Conservation (phyloP, 2,329 filamentous ascomycete genomes). For the Talaromyces sp. region DNA sequence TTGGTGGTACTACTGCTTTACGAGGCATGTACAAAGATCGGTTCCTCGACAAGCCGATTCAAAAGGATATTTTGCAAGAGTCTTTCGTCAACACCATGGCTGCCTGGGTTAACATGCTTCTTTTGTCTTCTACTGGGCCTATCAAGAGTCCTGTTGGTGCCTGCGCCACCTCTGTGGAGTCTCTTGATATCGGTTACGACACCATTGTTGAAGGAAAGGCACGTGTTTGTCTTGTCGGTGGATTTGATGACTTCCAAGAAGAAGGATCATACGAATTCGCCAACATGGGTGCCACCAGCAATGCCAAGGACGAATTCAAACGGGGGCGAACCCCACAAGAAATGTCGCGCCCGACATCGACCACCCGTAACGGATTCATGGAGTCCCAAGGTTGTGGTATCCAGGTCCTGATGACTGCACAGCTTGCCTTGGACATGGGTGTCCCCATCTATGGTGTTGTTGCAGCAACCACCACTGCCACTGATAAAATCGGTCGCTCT, state of each 20-base stretch:
- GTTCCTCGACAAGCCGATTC: slow-evolving; percentile 91
- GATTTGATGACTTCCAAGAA: slow-evolving; percentile 98
- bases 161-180: slow-evolving; percentile 95
- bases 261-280: slow-evolving; percentile 99
- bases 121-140: slow-evolving; percentile 92
- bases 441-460: slow-evolving; percentile 95
- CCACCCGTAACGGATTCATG: slow-evolving; percentile 97
- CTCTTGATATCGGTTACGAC: slow-evolving; percentile 94
- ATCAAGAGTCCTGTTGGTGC: slow-evolving; percentile 99
- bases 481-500: slow-evolving; percentile 97
- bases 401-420: slow-evolving; percentile 97
- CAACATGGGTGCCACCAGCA: slow-evolving; percentile 99
- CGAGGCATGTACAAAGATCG: slow-evolving; percentile 98
- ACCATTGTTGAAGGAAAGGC: slow-evolving; percentile 99
- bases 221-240: slow-evolving; percentile 93
- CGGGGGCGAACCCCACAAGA: slow-evolving; percentile 93
- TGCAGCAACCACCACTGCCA: slow-evolving; percentile 89
- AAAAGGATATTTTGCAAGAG: slow-evolving; percentile 98
- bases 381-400: slow-evolving; percentile 98
- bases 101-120: slow-evolving; percentile 98
- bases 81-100: slow-evolving; percentile 99
- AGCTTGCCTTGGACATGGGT: slow-evolving; percentile 95
- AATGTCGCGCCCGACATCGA: slow-evolving; percentile 97
- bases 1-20: slow-evolving; percentile 88
- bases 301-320: slow-evolving; percentile 91